phyloP scores from a whole-genome alignment of 75 land plant genomes.

The Sequoiadendron giganteum region DNA sequence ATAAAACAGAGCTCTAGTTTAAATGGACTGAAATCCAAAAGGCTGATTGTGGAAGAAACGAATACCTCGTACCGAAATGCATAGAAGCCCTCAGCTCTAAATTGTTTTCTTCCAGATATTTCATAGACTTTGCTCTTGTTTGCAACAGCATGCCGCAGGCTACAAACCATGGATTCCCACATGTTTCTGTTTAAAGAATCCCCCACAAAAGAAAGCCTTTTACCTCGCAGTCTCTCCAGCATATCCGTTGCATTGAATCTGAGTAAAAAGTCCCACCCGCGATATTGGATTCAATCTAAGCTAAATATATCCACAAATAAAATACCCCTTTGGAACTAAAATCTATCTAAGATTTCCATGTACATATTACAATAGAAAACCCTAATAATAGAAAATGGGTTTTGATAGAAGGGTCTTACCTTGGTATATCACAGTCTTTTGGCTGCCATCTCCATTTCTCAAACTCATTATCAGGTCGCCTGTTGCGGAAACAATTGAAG shows the following conservation, averaged over 20 bases:
- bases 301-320: neutral
- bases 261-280: neutral
- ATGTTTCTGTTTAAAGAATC: conserved; percentile 60
- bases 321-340: neutral
- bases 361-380: neutral
- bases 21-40: neutral
- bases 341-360: neutral
- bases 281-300: neutral
- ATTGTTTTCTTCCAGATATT: conserved; percentile 19
- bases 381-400: neutral
- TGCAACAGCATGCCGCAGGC: conserved; percentile 16
- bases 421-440: conserved; percentile 42
- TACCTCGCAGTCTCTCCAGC: conserved; percentile 40
- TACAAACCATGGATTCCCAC: conserved; percentile 60
- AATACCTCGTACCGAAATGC: conserved; percentile 25
- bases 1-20: neutral
- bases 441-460: conserved; percentile 59
- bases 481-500: conserved; percentile 47
- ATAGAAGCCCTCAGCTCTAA: conserved; percentile 24
- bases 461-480: conserved; percentile 46
- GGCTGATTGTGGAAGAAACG: neutral
- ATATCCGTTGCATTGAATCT: conserved; percentile 38
- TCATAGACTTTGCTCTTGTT: conserved; percentile 41
- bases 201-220: conserved; percentile 44
- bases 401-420: conserved; percentile 21